These are phyloP conservation scores for Gastrolobium villosum DNA, from an alignment of 306 rosid genomes.

Conservation along the genomic window DNA sequence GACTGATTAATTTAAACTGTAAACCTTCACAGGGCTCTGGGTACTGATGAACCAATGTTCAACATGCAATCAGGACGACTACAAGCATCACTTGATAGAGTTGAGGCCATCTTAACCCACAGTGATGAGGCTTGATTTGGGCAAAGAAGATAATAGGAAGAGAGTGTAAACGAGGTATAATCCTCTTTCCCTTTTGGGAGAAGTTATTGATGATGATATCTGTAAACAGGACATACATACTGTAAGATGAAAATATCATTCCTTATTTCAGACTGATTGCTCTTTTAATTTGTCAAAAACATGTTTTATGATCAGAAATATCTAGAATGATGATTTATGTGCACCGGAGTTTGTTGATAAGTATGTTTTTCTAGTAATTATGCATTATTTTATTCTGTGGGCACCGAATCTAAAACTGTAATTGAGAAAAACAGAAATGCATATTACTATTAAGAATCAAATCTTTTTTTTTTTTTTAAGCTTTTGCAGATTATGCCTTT, in stretches of 20 bases:
- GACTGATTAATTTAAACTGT: conserved; percentile 36
- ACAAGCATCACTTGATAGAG: conserved; percentile 93
- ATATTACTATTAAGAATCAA: conserved; percentile 6
- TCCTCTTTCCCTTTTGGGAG: conserved; percentile 17
- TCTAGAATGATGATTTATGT: conserved; percentile 19
- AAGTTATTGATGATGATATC: conserved; percentile 17
- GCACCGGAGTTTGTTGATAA: conserved; percentile 5
- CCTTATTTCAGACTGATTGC: background rate
- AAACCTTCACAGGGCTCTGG: conserved; percentile 70
- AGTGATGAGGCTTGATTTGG: conserved; percentile 54
- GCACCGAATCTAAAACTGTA: conserved; percentile 19
- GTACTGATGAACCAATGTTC: conserved; percentile 87
- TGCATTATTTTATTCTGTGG: conserved; percentile 35
- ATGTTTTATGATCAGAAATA: conserved; percentile 2
- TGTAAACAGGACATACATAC: conserved; percentile 20
- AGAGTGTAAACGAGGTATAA: conserved; percentile 48
- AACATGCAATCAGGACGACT: conserved; percentile 88
- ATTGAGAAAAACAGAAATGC: background rate
- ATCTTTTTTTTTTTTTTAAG: conserved; percentile 8
- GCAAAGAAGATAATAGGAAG: conserved; percentile 4
- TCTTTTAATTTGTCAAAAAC: conserved; percentile 32
- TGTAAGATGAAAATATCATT: conserved; percentile 30
- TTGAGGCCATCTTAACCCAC: conserved; percentile 86
- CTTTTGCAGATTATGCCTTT: background rate
- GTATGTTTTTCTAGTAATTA: background rate